Percentiles rank a stretch among this genome's conserved stretches.
phyloP scores from a whole-genome alignment of 257 asterid species.

The Nicotiana knightiana region DNA sequence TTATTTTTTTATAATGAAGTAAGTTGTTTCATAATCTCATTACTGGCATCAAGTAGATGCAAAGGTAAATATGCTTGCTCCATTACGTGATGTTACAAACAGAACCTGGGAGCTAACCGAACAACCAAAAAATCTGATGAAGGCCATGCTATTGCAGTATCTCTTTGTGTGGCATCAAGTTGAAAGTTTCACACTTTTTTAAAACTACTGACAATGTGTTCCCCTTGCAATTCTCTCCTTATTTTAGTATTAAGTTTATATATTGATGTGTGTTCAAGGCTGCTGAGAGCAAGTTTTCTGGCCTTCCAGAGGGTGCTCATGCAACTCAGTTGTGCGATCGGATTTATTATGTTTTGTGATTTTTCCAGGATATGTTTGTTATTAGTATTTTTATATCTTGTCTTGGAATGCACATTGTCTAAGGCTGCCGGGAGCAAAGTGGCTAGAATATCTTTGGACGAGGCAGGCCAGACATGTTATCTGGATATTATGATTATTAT shows the following conservation, averaged over 20 bases:
- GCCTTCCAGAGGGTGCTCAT: slow-evolving; percentile 12
- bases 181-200: too few species aligned
- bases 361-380: neutral
- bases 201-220: neutral
- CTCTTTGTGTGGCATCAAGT: too few species aligned
- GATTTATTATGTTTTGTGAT: neutral
- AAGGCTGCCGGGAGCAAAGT: slow-evolving; percentile 17
- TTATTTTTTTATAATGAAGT: too few species aligned
- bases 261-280: slow-evolving; percentile 6
- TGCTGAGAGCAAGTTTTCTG: slow-evolving; percentile 10
- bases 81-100: neutral
- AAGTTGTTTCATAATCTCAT: neutral
- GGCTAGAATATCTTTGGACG: slow-evolving; percentile 9
- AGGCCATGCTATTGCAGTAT: neutral
- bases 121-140: neutral
- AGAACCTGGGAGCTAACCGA: neutral
- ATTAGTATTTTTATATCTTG: neutral
- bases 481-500: neutral
- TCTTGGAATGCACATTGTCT: neutral
- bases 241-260: neutral
- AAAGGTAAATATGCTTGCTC: neutral
- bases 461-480: slow-evolving; percentile 15
- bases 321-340: slow-evolving; percentile 11
- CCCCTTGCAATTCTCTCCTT: neutral
- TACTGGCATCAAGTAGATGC: neutral